Evolutionary conservation across 2,329 filamentous ascomycete species (phyloP).

Genomic region (Aspergillus neoniger): DNA sequence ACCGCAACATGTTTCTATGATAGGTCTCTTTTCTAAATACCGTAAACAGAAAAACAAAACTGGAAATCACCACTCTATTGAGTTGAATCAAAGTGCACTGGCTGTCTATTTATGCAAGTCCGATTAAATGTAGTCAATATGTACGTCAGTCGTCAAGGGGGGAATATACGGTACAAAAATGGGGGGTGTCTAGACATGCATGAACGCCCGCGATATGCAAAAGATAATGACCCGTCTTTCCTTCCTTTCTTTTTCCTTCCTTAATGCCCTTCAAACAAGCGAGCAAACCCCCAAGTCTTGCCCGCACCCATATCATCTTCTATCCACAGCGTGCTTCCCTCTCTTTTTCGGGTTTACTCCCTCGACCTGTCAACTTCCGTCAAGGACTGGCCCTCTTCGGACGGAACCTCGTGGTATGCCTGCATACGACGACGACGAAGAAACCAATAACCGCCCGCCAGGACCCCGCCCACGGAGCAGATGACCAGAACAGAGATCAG

Average conservation of each 20-base stretch:
- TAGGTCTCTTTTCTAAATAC: background rate
- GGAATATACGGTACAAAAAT: background rate
- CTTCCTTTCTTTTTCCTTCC: background rate
- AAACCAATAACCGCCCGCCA: constrained; percentile 24
- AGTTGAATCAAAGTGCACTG: background rate
- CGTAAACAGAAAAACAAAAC: background rate
- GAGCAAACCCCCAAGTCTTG: background rate
- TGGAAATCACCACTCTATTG: background rate
- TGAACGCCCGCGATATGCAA: constrained; percentile 11
- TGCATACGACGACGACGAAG: constrained; percentile 25
- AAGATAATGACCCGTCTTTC: background rate
- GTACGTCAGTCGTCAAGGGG: constrained; percentile 11
- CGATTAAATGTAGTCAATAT: constrained; percentile 10
- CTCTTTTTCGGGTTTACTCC: background rate
- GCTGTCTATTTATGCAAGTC: background rate
- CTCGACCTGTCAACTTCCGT: constrained; percentile 12
- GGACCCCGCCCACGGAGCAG: constrained; percentile 27
- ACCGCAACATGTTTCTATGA: too few species aligned
- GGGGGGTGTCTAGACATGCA: constrained; percentile 1
- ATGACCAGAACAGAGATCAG: constrained; percentile 32
- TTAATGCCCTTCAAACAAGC: background rate
- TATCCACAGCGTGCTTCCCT: too few species aligned
- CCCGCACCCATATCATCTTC: background rate
- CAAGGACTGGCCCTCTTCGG: constrained; percentile 30
- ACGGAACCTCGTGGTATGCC: constrained; percentile 33